phyloP scores from a whole-genome alignment of 2,329 filamentous ascomycete species.

The Talaromyces sp. region DNA sequence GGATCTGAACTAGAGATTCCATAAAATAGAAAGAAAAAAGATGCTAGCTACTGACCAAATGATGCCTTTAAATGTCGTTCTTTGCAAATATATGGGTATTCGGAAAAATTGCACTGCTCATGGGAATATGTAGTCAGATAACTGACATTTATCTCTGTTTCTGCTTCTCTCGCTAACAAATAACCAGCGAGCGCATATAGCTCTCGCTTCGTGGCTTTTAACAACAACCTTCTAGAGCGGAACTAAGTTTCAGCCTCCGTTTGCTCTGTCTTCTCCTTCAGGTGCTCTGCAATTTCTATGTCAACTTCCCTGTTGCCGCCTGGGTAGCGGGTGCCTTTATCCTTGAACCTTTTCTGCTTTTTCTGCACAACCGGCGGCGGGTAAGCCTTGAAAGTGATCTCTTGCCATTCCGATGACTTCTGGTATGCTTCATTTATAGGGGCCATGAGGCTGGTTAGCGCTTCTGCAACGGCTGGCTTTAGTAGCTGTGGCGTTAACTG shows the following conservation, averaged over 20 bases:
- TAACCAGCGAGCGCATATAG: not conserved
- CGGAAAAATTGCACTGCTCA: too few relatives aligned
- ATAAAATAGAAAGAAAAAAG: too few relatives aligned
- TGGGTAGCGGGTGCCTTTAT: conserved; percentile 67
- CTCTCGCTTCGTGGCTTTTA: not conserved
- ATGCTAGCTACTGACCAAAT: too few relatives aligned
- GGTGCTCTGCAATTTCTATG: not conserved
- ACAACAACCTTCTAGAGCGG: not conserved
- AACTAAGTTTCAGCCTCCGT: not conserved
- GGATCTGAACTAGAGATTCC: too few relatives aligned
- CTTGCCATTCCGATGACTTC: conserved; percentile 73
- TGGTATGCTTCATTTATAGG: conserved; percentile 75
- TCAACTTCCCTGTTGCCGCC: not conserved
- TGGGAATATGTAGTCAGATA: not conserved
- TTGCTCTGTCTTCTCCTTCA: not conserved
- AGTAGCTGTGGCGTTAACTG: conserved; percentile 81
- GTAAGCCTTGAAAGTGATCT: conserved; percentile 73
- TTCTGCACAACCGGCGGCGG: conserved; percentile 66
- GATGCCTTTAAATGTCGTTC: too few relatives aligned
- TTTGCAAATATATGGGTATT: not conserved
- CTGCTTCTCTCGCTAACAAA: not conserved
- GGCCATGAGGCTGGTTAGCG: conserved; percentile 67
- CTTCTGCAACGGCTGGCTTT: conserved; percentile 76
- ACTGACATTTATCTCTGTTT: not conserved
- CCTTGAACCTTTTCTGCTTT: conserved; percentile 70